Conservation (phyloP, 164 flowering plant species). For the Chloranthus sessilifolius region DNA sequence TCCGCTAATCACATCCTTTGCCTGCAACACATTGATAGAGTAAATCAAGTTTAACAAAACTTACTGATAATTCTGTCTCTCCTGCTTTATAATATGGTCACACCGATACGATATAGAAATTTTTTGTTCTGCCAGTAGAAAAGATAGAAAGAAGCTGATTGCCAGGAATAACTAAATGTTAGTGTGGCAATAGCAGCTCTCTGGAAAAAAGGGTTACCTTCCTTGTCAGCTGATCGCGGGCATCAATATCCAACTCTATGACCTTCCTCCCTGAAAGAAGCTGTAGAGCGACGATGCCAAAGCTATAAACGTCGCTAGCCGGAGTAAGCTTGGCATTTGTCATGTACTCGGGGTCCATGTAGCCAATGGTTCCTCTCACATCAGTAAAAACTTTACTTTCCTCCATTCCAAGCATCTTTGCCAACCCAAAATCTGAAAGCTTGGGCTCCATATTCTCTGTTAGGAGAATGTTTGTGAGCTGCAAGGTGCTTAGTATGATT, state of each 20-base stretch:
- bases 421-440: slow-evolving; percentile 80
- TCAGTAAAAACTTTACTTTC: slow-evolving; percentile 74
- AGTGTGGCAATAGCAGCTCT: too few species aligned
- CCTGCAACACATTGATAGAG: too few species aligned
- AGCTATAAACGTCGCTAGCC: slow-evolving; percentile 70
- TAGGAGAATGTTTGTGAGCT: slow-evolving; percentile 76
- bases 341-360: slow-evolving; percentile 85
- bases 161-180: too few species aligned
- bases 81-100: too few species aligned
- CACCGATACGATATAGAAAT: too few species aligned
- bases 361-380: slow-evolving; percentile 73
- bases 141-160: too few species aligned
- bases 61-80: too few species aligned
- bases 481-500: slow-evolving; percentile 5
- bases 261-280: slow-evolving; percentile 66
- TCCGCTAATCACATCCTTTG: slow-evolving; percentile 55
- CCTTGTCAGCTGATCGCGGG: slow-evolving; percentile 57
- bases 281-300: slow-evolving; percentile 62
- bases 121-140: too few species aligned
- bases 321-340: slow-evolving; percentile 68
- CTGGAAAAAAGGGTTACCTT: slow-evolving; percentile 40
- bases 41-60: too few species aligned
- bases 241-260: slow-evolving; percentile 57
- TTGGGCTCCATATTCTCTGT: slow-evolving; percentile 56
- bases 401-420: slow-evolving; percentile 65